These are phyloP conservation scores for Periconia macrospinosa DNA, from an alignment of 2,329 filamentous ascomycete species.

Conservation along the genomic window DNA sequence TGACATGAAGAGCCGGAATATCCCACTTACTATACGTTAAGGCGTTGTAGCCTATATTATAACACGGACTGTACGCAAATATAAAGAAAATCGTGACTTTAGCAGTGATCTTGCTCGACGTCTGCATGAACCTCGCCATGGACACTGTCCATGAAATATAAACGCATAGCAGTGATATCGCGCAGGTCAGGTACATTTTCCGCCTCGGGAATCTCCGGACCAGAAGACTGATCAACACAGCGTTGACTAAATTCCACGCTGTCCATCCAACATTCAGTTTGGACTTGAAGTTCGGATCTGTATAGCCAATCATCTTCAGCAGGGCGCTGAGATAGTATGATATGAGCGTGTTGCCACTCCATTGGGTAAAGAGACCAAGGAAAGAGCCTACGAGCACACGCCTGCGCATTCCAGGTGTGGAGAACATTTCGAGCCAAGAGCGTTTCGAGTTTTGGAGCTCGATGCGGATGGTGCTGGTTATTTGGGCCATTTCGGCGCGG, in stretches of 20 bases:
- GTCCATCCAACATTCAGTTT: constrained; percentile 59
- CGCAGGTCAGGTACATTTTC: constrained; percentile 55
- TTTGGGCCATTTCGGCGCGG: constrained; percentile 67
- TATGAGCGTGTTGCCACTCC: constrained; percentile 65
- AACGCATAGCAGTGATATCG: constrained; percentile 31
- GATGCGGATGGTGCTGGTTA: constrained; percentile 62
- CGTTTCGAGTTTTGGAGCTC: constrained; percentile 56
- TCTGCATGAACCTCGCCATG: constrained; percentile 52
- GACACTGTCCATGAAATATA: constrained; percentile 46
- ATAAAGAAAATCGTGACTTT: constrained; percentile 56
- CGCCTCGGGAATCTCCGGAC: constrained; percentile 59
- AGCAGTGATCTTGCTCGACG: constrained; percentile 40
- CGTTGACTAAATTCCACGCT: constrained; percentile 60
- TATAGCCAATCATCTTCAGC: constrained; percentile 63
- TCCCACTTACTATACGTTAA: constrained; percentile 56
- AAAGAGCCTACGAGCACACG: constrained; percentile 64
- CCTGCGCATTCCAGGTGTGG: constrained; percentile 65
- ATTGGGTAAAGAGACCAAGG: constrained; percentile 68
- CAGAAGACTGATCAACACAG: constrained; percentile 57
- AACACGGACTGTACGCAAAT: constrained; percentile 51
- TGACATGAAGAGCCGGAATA: neutral
- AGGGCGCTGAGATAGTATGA: constrained; percentile 65
- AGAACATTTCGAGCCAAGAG: constrained; percentile 63
- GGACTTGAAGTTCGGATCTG: constrained; percentile 35
- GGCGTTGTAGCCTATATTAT: constrained; percentile 67